Evolutionary conservation across 176 grass and related monocot genomes (phyloP).

Genomic region (Lolium multiflorum): DNA sequence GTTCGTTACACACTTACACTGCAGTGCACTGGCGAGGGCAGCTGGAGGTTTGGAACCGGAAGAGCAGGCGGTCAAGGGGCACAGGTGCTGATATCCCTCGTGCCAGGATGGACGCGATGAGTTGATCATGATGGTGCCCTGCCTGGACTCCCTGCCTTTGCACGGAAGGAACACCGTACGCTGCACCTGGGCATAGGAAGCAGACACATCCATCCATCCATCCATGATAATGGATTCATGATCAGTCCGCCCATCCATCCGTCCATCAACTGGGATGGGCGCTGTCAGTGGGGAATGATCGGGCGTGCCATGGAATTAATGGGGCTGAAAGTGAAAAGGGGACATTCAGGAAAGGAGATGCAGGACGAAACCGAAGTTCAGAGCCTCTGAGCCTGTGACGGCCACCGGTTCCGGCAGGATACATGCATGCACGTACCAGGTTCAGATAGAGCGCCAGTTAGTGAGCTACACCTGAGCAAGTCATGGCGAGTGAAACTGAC

Average conservation of each 20-base stretch:
- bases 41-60: neutral
- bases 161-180: slow-evolving; percentile 24
- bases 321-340: slow-evolving; percentile 2
- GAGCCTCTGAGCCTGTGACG: neutral
- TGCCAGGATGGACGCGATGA: neutral
- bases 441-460: neutral
- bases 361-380: neutral
- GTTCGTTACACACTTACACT: neutral
- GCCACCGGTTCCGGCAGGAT: neutral
- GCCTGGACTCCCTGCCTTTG: slow-evolving; percentile 20
- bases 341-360: neutral
- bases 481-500: slow-evolving; percentile 8
- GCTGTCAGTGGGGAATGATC: neutral
- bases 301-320: neutral
- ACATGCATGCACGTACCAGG: slow-evolving; percentile 20
- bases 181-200: slow-evolving; percentile 45
- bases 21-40: neutral
- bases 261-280: neutral
- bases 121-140: slow-evolving; percentile 21
- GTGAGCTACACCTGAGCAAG: neutral
- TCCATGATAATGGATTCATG: neutral
- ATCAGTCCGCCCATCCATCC: neutral
- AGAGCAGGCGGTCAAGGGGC: neutral
- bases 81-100: neutral
- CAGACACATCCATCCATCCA: neutral